Conservation (phyloP, 805 yeast species). For the Tetrapisispora namnaoensis region DNA sequence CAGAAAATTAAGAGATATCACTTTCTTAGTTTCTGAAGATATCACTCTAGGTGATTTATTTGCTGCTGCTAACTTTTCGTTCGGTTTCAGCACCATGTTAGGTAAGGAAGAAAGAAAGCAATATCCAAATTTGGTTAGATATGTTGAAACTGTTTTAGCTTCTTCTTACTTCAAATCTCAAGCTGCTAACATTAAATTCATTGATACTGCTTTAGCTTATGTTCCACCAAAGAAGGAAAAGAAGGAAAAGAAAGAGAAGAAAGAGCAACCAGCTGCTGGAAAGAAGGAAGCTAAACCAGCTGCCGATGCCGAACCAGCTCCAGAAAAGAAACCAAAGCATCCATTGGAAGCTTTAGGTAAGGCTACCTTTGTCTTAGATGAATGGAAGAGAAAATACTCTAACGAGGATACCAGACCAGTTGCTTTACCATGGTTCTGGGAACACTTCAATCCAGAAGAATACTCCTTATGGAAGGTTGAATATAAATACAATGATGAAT, state of each 20-base stretch:
- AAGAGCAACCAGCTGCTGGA: constrained; percentile 28
- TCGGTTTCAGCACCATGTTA: constrained; percentile 39
- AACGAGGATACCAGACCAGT: constrained; percentile 92
- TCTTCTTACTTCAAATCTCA: constrained; percentile 40
- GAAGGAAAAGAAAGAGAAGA: constrained; percentile 32
- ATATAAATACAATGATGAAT: constrained; percentile 96
- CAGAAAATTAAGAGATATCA: constrained; percentile 48
- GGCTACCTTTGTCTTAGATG: constrained; percentile 62
- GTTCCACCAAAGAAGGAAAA: constrained; percentile 60
- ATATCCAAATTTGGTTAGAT: constrained; percentile 59
- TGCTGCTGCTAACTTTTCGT: constrained; percentile 10
- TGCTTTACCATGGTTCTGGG: constrained; percentile 98
- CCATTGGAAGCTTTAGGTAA: constrained; percentile 81
- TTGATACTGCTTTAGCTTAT: constrained; percentile 44
- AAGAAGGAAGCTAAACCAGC: constrained; percentile 48
- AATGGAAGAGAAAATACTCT: constrained; percentile 94
- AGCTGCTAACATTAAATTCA: constrained; percentile 27
- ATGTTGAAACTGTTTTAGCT: constrained; percentile 52
- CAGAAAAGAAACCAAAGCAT: constrained; percentile 72
- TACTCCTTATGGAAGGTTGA: constrained; percentile 93
- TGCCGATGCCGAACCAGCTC: constrained; percentile 61
- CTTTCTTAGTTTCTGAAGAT: constrained; percentile 68
- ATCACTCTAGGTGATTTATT: constrained; percentile 32
- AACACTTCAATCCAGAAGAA: constrained; percentile 81
- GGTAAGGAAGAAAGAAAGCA: constrained; percentile 55